Evolutionary conservation across 176 grass and related monocot species (phyloP).

Genomic region (Eragrostis nindensis): DNA sequence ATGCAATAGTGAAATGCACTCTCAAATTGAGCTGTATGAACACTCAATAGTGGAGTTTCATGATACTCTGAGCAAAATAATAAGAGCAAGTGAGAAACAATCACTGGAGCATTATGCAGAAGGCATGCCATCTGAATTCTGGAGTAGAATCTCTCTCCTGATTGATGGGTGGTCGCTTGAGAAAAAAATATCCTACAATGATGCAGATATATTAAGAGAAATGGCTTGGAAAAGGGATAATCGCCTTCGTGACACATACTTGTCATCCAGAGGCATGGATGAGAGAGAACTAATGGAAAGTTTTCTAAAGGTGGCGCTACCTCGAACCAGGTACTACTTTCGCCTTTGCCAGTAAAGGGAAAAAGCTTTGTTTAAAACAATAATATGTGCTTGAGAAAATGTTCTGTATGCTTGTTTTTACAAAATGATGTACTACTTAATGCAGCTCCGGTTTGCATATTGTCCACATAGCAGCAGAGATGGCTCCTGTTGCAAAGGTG

Average conservation of each 20-base stretch:
- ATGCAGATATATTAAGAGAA: constrained; percentile 69
- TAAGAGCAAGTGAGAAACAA: constrained; percentile 71
- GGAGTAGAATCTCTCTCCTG: constrained; percentile 81
- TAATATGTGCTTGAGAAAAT: constrained; percentile 3
- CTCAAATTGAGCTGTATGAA: constrained; percentile 82
- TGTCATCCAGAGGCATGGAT: constrained; percentile 69
- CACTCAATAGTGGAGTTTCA: constrained; percentile 83
- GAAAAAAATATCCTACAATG: constrained; percentile 74
- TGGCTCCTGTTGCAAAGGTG: constrained; percentile 98
- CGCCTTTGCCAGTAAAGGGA: constrained; percentile 9
- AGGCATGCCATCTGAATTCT: constrained; percentile 69
- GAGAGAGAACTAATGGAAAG: constrained; percentile 73
- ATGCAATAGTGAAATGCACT: constrained; percentile 72
- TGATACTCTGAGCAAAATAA: constrained; percentile 68
- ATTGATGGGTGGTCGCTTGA: constrained; percentile 95
- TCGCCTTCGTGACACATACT: constrained; percentile 70
- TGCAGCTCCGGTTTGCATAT: constrained; percentile 84
- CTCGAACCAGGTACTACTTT: constrained; percentile 60
- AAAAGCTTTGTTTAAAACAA: constrained; percentile 14
- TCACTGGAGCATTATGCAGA: constrained; percentile 50
- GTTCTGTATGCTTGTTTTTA: constrained; percentile 23
- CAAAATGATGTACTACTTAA: constrained; percentile 37
- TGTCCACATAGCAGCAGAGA: constrained; percentile 96
- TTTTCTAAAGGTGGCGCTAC: constrained; percentile 72
- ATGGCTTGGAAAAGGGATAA: constrained; percentile 81